phyloP scores from a whole-genome alignment of 495 filamentous ascomycete species.

The Penicillium cinerascens region DNA sequence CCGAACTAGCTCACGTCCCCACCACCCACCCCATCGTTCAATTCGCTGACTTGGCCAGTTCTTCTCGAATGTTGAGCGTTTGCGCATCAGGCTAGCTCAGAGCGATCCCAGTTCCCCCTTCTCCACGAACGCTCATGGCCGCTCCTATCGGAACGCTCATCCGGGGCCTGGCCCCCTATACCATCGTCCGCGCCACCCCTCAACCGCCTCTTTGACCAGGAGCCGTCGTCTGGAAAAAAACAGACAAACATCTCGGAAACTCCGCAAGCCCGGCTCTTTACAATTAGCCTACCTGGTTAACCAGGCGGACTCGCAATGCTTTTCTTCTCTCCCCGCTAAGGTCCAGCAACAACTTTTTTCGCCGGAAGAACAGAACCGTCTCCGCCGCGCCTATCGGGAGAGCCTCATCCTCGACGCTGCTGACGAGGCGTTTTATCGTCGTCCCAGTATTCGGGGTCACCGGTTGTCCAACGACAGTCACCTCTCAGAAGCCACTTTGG shows the following conservation, averaged over 20 bases:
- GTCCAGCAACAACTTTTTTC: slow-evolving; percentile 68
- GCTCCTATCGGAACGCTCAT: slow-evolving; percentile 16
- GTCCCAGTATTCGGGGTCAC: slow-evolving; percentile 6
- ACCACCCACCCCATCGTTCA: slow-evolving; percentile 3
- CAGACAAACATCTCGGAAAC: slow-evolving; percentile 18
- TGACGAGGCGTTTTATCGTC: slow-evolving; percentile 57
- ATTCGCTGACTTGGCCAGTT: slow-evolving; percentile 28
- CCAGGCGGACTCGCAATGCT: slow-evolving; percentile 66
- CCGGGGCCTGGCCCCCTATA: slow-evolving; percentile 12
- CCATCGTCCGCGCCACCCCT: slow-evolving; percentile 7
- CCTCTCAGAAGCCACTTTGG: slow-evolving; percentile 18
- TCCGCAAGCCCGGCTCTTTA: slow-evolving; percentile 37
- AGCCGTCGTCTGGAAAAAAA: slow-evolving; percentile 18
- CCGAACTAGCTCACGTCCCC: slow-evolving; percentile 3
- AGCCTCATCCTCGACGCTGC: slow-evolving; percentile 66
- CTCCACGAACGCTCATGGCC: slow-evolving; percentile 22
- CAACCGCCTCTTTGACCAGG: slow-evolving; percentile 12
- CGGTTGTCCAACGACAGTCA: slow-evolving; percentile 23
- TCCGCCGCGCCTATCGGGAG: slow-evolving; percentile 51
- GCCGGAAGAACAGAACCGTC: slow-evolving; percentile 64
- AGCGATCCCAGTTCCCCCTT: slow-evolving; percentile 21
- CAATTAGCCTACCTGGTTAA: slow-evolving; percentile 40
- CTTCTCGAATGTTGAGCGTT: slow-evolving; percentile 41
- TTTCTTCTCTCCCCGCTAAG: slow-evolving; percentile 65
- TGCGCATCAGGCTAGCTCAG: slow-evolving; percentile 32